Evolutionary conservation across 768 basidiomycete species (phyloP), one percentile per base, ranked within the genome.

Genomic region (Saitozyma podzolica): DNA sequence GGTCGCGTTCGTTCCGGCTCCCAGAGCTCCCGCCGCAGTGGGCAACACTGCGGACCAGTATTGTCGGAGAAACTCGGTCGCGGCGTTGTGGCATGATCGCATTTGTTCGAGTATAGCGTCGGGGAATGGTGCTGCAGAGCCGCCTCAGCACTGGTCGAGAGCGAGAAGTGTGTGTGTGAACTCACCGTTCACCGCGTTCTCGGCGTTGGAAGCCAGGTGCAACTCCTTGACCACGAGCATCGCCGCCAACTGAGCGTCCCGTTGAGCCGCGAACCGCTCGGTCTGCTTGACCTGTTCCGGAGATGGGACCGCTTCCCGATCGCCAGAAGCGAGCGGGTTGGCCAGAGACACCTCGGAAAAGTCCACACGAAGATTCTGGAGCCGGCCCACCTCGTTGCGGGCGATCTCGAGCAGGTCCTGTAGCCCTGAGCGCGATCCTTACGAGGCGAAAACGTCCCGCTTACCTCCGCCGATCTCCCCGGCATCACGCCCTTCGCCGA

Each of bases 21-120:
- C 80, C 3, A 85, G 76, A 0, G 84, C 82, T 58, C 84, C 62
- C 14, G 78, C 68, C 0, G 78, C 70, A 7, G 89, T 86, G 6
- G 92, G 94, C 65, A 92, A 89, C 54, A 90, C 85, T 1, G 92
- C 85, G 2, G 88, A 84, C 93, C 94, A 98, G 77, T 92, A 97
- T 76, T 98, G 96, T 39, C 95, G 87, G 13, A 99, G 83, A 77
- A 98, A 96, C 76, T 99, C 96, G 72, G 92, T 93, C 10, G 94
- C 89, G 3, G 94, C 89, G 0, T 91, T 91, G 74, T 96, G 92
- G 72, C 90, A 92, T 0, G 89, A 89, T 16, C 86, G 87, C 85
- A 97, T 89, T 80, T 92, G 88, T 59, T 86, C 83, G 70, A 91
- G 87, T 45, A 95, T 82, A 2, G 83, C 84, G 54, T 89, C 86